Evolutionary conservation across 176 grass and related monocot species (phyloP), one percentile per base, ranked within the genome.

Genomic region (Thinopyrum elongatum): DNA sequence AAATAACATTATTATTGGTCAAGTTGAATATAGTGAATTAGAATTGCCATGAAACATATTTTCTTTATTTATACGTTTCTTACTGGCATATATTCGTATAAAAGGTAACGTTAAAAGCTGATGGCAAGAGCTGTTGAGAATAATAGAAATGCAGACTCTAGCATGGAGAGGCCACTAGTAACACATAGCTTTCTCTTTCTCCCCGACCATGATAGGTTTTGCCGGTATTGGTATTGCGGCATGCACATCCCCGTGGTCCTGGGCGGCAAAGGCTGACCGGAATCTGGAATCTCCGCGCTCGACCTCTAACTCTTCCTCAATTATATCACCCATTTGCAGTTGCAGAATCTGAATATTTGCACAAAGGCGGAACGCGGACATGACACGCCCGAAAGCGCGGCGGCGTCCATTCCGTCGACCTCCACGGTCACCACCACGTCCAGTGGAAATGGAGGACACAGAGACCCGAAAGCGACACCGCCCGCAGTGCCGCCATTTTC

Each of bases 261-360:
- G 65, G 36, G 49, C 35, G 31, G 68, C 60, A 91, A 77, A 91
- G 33, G 22, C 22, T 1, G 11, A 10, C 15, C 21, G 86, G 90
- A 91, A 88, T 85, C 90, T 91, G 82, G 90, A 81, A 88, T 88
- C 90, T 91, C 77, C 5, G 21, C 51, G 51, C 86, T 85, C 82
- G 63, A 39, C 90, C 77, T 81, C 90, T 28, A 44, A 35, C 68
- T 61, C 81, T 0, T 0, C 5, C 77, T 82, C 86, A 88, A 88
- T 88, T 85, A 91, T 91, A 44, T 57, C 76, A 25, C 22, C 90
- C 90, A 91, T 88, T 91, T 88, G 88, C 53, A 58, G 53, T 4
- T 63, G 41, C 82, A 38, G 89, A 88, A 91, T 88, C 89, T 84
- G 89, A 88, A 91, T 60, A 81, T 77, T 75, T 63, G 67, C 34